Conservation (phyloP, 331 rosid genomes). For the Saraca asoca region DNA sequence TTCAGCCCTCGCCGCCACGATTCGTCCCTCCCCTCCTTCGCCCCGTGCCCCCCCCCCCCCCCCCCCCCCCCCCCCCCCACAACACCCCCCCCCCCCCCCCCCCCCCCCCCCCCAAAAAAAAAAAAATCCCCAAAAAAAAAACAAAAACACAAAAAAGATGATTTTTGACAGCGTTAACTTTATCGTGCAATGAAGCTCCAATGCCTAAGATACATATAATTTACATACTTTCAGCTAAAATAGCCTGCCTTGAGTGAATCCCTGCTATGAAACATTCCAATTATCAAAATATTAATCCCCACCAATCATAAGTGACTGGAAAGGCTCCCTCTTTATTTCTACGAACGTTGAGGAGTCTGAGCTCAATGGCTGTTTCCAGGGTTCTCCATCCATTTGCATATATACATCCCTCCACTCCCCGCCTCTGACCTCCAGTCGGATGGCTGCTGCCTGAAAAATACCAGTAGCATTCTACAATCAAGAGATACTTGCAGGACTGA, state of each 20-base stretch:
- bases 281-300: constrained; percentile 46
- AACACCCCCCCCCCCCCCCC: too few relatives aligned
- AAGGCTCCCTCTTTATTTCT: constrained; percentile 76
- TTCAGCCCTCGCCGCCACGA: too few relatives aligned
- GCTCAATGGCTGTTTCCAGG: constrained; percentile 89
- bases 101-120: too few relatives aligned
- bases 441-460: constrained; percentile 76
- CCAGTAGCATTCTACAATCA: constrained; percentile 21
- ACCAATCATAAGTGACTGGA: constrained; percentile 56
- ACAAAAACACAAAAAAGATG: neutral
- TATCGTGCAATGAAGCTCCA: constrained; percentile 11
- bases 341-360: constrained; percentile 68
- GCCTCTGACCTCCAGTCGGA: constrained; percentile 87
- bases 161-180: constrained; percentile 26
- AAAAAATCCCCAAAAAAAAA: neutral
- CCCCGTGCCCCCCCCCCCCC: too few relatives aligned
- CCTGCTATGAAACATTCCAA: constrained; percentile 18
- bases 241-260: constrained; percentile 28
- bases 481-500: neutral
- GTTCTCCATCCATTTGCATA: constrained; percentile 98
- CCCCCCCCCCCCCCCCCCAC: too few relatives aligned
- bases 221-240: constrained; percentile 21
- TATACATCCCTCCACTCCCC: constrained; percentile 81
- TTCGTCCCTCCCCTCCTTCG: too few relatives aligned
- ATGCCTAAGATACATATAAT: constrained; percentile 33